Percentiles rank a stretch among this genome's conserved stretches.
Conservation (phyloP, 2,329 filamentous ascomycete species). For the Fusarium equiseti region DNA sequence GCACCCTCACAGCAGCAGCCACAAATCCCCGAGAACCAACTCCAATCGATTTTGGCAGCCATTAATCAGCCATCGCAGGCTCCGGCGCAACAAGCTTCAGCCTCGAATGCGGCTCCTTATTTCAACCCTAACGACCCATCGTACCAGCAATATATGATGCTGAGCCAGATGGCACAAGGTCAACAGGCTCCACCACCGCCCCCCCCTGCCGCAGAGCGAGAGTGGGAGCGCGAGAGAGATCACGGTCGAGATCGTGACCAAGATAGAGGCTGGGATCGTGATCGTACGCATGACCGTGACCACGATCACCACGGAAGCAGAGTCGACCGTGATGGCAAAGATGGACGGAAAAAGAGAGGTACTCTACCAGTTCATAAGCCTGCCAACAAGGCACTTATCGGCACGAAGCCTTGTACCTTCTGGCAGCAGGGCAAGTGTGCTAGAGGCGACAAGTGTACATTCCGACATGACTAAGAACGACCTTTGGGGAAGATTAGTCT, state of each 20-base stretch:
- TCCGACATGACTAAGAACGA: constrained; percentile 69
- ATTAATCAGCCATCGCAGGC: constrained; percentile 55
- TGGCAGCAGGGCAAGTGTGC: constrained; percentile 78
- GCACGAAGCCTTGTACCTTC: constrained; percentile 77
- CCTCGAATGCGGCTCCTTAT: constrained; percentile 40
- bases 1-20: constrained; percentile 43
- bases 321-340: constrained; percentile 53
- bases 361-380: constrained; percentile 58
- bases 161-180: constrained; percentile 54
- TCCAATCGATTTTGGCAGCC: constrained; percentile 60
- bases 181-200: constrained; percentile 46
- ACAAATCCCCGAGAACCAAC: constrained; percentile 54
- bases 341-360: constrained; percentile 56
- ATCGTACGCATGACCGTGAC: constrained; percentile 50
- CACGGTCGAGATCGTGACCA: constrained; percentile 49
- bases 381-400: constrained; percentile 68
- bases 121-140: constrained; percentile 56
- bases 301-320: constrained; percentile 48
- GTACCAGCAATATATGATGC: constrained; percentile 57
- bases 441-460: constrained; percentile 80
- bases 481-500: constrained; percentile 11
- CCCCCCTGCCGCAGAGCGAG: constrained; percentile 50
- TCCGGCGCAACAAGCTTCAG: constrained; percentile 39
- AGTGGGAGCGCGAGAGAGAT: constrained; percentile 44
- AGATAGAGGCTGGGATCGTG: constrained; percentile 45